Evolutionary conservation across 208 protist genomes (phyloP).

Genomic region (Leishmania guyanensis): DNA sequence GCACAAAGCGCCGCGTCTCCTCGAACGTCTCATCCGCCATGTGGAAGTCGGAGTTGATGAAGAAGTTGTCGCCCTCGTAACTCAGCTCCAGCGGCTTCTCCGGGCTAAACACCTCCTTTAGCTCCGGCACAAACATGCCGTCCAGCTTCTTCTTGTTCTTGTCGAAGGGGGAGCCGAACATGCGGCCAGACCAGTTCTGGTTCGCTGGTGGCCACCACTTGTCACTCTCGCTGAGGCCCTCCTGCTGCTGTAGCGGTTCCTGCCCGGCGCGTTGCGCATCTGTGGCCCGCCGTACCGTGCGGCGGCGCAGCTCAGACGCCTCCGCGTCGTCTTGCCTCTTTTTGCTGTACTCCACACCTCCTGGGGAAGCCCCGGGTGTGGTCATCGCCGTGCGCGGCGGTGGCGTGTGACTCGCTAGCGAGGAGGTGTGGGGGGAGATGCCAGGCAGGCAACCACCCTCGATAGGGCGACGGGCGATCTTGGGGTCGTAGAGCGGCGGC

Average conservation of each 20-base stretch:
- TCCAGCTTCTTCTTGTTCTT: conserved; percentile 79
- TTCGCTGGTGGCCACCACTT: conserved; percentile 76
- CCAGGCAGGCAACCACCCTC: conserved; percentile 15
- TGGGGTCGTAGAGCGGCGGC: conserved; percentile 27
- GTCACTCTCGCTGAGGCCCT: conserved; percentile 39
- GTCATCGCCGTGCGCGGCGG: conserved; percentile 55
- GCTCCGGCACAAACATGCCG: conserved; percentile 86
- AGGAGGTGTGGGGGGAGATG: conserved; percentile 34
- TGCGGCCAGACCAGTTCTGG: conserved; percentile 69
- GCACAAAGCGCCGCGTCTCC: conserved; percentile 74
- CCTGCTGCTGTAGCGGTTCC: conserved; percentile 34
- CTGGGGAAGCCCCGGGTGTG: conserved; percentile 68
- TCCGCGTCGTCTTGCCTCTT: conserved; percentile 45
- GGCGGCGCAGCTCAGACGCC: conserved; percentile 47
- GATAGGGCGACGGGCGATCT: background rate
- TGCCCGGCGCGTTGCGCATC: conserved; percentile 64
- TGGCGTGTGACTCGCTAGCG: conserved; percentile 29
- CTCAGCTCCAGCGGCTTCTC: conserved; percentile 73
- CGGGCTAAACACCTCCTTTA: conserved; percentile 66
- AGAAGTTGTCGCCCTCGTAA: conserved; percentile 77
- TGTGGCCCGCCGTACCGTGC: conserved; percentile 62
- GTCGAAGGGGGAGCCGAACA: conserved; percentile 73
- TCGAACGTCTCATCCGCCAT: conserved; percentile 84
- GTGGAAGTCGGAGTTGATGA: conserved; percentile 69
- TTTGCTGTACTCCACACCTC: conserved; percentile 79